phyloP scores from a whole-genome alignment of 495 filamentous ascomycete species.

The Tricharina praecox region DNA sequence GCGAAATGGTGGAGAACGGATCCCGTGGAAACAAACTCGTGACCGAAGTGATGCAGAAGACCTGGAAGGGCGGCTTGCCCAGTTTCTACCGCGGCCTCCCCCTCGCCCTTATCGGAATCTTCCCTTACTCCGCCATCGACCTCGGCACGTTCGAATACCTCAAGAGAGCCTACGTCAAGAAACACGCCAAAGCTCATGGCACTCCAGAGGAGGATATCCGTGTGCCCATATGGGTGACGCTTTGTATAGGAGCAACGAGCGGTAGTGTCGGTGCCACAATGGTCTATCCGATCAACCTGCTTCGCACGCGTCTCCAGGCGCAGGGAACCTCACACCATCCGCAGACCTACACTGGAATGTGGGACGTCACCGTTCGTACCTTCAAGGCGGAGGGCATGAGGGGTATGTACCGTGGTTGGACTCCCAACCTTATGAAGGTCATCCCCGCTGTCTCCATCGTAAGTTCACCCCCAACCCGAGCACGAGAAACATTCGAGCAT shows the following conservation, averaged over 20 bases:
- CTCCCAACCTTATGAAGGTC: constrained; percentile 91
- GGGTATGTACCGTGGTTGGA: constrained; percentile 87
- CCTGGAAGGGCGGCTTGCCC: constrained; percentile 58
- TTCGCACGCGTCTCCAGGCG: constrained; percentile 83
- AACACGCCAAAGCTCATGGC: constrained; percentile 49
- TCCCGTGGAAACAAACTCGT: constrained; percentile 73
- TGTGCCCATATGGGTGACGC: constrained; percentile 74
- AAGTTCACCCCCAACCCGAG: constrained; percentile 11
- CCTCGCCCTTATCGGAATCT: constrained; percentile 87
- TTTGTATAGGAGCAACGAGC: constrained; percentile 76
- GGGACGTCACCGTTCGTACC: constrained; percentile 71
- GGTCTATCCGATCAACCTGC: constrained; percentile 89
- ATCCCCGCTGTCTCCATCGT: constrained; percentile 88
- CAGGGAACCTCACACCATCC: constrained; percentile 89
- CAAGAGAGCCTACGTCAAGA: constrained; percentile 52
- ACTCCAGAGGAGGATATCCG: constrained; percentile 78
- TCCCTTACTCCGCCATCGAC: constrained; percentile 94
- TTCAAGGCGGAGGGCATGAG: constrained; percentile 64
- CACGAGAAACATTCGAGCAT: constrained; percentile 8
- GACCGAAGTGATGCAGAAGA: constrained; percentile 59
- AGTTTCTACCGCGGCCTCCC: constrained; percentile 84
- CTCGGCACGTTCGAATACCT: constrained; percentile 86
- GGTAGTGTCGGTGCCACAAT: constrained; percentile 85
- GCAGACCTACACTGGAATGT: constrained; percentile 70
- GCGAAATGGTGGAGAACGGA: constrained; percentile 74